Base-by-base conservation (phyloP, 2,329 filamentous ascomycete species). In the Fusarium redolens region DNA sequence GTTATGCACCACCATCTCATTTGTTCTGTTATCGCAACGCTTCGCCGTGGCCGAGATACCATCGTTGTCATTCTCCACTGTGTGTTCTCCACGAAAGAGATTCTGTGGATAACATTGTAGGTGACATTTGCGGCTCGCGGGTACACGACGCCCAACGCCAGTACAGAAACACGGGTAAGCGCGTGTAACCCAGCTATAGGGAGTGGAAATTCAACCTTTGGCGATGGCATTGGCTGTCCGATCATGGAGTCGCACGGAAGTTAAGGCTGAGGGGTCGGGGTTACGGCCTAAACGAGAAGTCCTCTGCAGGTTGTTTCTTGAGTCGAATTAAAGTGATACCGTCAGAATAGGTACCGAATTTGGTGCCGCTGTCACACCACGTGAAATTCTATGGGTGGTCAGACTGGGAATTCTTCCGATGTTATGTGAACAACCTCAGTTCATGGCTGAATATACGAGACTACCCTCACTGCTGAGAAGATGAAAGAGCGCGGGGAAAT, bases 41-140 rank as follows among this genome's bases (percentile, higher is more conserved):
- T 40, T 28, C 14, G 22, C 22, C 13, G 31, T 52, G 28, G 59
- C 51, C 12, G 66, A 47, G n/a, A 72, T 51, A 13, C 63, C 35
- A 41, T 69, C 45, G 17, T 47, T 58, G 40, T 60, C 62, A 37
- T 59, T 68, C 22, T 14, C 33, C 5, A 30, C 15, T 35, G 44
- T 45, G 22, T 54, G 33, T 9, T 20, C 18, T 33, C 50, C 18
- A n/a, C 6, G 18, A 11, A 28, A 20, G 13, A 28, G 18, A 38
- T 52, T 28, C 22, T 12, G 33, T 38, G 33, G 51, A 64, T 35
- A 57, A 15, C 25, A 22, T 44, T 31, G 58, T 54, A 25, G n/a
- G 40, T 22, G 18, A 35, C 22, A 11, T 20, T 30, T 35, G 43
- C 50, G 33, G 30, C 33, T 40, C 30, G 37, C 18, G 30, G 18